Base-by-base conservation (phyloP, 2,329 filamentous ascomycete genomes). In the Diplodia scrobiculata region DNA sequence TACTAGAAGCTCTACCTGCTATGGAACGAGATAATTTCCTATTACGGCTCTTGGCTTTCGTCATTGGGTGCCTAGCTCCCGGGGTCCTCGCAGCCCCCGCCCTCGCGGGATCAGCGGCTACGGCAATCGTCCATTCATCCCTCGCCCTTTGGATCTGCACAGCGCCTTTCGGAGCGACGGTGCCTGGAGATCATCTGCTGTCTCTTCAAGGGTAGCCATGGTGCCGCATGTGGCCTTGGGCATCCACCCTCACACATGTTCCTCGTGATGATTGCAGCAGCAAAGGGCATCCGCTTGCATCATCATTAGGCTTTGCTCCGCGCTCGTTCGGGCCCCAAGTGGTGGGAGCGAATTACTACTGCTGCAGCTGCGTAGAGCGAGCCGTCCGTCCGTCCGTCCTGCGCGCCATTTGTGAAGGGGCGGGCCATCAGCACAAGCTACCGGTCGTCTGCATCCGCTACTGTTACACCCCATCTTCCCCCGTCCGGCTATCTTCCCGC, bases 11-110 rank as follows among this genome's bases (percentile, higher is more conserved):
- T 50, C 41, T 62, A 25, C n/a, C 32, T 60, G 55, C 55, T 50
- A 38, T 36, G 58, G 45, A 62, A 62, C 34, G 45, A 62, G 58
- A 62, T 62, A 62, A 62, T 62, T 62, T 62, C 58, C 58, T 62
- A 50, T 34, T 50, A 62, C 25, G 58, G 45, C 25, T 50, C 58
- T 62, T 62, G 58, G 58, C 58, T 62, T 62, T 62, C 58, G 58
- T 62, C 58, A 62, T 62, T 45, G 11, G 25, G 58, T 50, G 41
- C 27, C 21, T 62, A 62, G 58, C 45, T 62, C 58, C 45, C 58
- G 45, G 58, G 58, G 27, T 32, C 41, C 10, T 32, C 13, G 55
- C 55, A 32, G 36, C 38, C 45, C 55, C 55, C 55, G n/a, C 34
- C 52, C 36, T 19, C 9, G 55, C 55, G 55, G 17, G 55, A 60